Percentiles rank a stretch among this genome's conserved stretches.
Evolutionary conservation across 495 filamentous ascomycete genomes (phyloP).

Genomic region (Massariosphaeria phaeospora): DNA sequence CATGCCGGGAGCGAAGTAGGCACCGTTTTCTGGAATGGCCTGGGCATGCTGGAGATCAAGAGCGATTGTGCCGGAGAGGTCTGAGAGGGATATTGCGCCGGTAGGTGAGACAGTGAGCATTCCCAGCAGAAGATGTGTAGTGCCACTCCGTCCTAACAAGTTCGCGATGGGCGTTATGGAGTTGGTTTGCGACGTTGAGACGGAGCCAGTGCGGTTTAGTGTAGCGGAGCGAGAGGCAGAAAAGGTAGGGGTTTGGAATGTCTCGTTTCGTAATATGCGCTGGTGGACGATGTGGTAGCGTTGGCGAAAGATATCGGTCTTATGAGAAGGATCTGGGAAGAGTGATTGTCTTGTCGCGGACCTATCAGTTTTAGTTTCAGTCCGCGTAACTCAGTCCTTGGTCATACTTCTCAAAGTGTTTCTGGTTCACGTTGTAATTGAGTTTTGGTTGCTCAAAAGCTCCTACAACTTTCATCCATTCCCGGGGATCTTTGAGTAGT

Average conservation of each 20-base stretch:
- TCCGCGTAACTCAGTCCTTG: background rate
- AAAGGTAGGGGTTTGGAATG: slow-evolving; percentile 77
- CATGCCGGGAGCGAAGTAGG: slow-evolving; percentile 92
- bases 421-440: slow-evolving; percentile 79
- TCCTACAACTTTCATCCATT: slow-evolving; percentile 70
- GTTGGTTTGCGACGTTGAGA: slow-evolving; percentile 58
- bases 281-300: slow-evolving; percentile 87
- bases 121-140: slow-evolving; percentile 80
- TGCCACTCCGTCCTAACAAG: slow-evolving; percentile 81
- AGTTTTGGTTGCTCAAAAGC: slow-evolving; percentile 85
- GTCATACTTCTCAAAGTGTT: slow-evolving; percentile 74
- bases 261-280: slow-evolving; percentile 83
- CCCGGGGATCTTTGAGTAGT: slow-evolving; percentile 56
- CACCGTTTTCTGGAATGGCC: slow-evolving; percentile 75
- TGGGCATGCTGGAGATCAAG: slow-evolving; percentile 77
- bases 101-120: slow-evolving; percentile 76
- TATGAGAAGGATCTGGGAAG: slow-evolving; percentile 73
- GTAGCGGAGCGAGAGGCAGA: slow-evolving; percentile 47
- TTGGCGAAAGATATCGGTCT: slow-evolving; percentile 80
- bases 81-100: slow-evolving; percentile 73
- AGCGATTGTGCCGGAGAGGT: slow-evolving; percentile 79
- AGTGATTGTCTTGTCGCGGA: slow-evolving; percentile 52
- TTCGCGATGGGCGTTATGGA: slow-evolving; percentile 92
- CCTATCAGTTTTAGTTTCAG: slow-evolving; percentile 12
- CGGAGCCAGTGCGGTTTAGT: slow-evolving; percentile 53